Evolutionary conservation across 139 green algal species (phyloP).

Genomic region (Mychonastes homosphaera): DNA sequence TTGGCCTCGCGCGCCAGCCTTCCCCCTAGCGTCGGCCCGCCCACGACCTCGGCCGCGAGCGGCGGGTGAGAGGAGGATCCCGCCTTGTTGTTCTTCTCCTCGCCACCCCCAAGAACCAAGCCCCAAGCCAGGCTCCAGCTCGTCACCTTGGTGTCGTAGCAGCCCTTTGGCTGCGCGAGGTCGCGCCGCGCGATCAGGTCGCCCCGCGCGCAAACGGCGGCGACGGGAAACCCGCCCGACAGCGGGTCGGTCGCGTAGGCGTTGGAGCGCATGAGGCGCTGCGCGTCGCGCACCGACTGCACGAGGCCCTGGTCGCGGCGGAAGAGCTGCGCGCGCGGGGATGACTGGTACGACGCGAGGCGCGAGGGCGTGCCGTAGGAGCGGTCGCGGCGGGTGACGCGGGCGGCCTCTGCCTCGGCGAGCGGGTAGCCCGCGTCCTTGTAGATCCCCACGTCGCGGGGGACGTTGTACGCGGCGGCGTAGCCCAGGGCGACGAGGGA

Average conservation of each 20-base stretch:
- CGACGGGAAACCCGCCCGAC: slow-evolving; percentile 14
- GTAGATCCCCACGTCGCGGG: no score
- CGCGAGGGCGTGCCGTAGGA: no score
- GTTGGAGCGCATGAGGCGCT: slow-evolving; percentile 61
- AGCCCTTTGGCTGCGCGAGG: slow-evolving; percentile 52
- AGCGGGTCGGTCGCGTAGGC: slow-evolving; percentile 39
- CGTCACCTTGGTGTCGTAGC: slow-evolving; percentile 58
- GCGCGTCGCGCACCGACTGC: slow-evolving; percentile 29
- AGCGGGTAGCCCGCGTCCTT: slow-evolving; percentile 24
- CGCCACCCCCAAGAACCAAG: no score
- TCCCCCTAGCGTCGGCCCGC: slow-evolving; percentile 35
- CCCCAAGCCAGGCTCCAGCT: slow-evolving; percentile 23
- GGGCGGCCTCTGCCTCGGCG: no score
- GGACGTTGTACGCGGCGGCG: no score
- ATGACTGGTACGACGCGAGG: slow-evolving; percentile 28
- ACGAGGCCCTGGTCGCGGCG: slow-evolving; percentile 48
- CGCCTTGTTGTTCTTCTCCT: no score
- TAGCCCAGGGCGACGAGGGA: no score
- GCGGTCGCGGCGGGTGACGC: no score
- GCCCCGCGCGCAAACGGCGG: slow-evolving; percentile 45
- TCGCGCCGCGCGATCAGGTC: no score
- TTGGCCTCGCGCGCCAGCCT: no score
- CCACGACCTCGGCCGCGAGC: slow-evolving; percentile 35
- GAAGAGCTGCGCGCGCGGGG: slow-evolving; percentile 63
- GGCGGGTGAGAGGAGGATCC: no score